Conservation (phyloP, 2,329 filamentous ascomycete genomes). For the Triangularia setosa region DNA sequence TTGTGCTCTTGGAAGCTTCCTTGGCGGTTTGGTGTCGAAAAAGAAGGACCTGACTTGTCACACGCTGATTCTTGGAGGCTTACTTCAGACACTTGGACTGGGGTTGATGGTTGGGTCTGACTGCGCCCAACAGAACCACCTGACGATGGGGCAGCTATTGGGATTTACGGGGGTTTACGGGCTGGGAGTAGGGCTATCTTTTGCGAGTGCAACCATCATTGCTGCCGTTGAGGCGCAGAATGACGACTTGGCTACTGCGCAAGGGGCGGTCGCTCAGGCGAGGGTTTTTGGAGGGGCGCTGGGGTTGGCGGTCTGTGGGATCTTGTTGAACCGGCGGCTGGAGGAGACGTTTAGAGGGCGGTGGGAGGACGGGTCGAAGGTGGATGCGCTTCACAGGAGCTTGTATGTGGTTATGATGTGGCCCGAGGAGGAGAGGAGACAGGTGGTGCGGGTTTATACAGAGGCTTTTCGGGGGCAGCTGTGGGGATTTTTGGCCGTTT, state of each 20-base stretch:
- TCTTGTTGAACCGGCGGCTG: conserved; percentile 51
- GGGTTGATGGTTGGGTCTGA: conserved; percentile 41
- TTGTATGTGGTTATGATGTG: conserved; percentile 16
- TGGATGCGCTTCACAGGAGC: conserved; percentile 19
- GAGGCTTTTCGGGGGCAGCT: conserved; percentile 22
- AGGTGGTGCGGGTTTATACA: conserved; percentile 19
- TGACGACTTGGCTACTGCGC: conserved; percentile 52
- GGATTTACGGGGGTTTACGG: conserved; percentile 55
- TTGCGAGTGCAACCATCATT: conserved; percentile 55
- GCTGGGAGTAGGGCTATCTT: conserved; percentile 55
- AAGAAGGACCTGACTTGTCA: conserved; percentile 51
- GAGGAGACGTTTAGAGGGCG: conserved; percentile 10
- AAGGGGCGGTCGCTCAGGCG: conserved; percentile 57
- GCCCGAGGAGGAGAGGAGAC: background rate
- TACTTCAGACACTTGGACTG: conserved; percentile 50
- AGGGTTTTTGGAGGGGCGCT: conserved; percentile 58
- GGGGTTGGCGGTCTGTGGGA: conserved; percentile 56
- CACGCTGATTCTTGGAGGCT: conserved; percentile 46
- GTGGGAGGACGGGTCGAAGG: background rate
- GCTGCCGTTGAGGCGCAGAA: conserved; percentile 49
- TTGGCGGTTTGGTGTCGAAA: conserved; percentile 51
- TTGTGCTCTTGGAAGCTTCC: conserved; percentile 53
- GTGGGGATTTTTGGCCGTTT: conserved; percentile 20
- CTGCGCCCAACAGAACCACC: conserved; percentile 19
- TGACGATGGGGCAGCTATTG: conserved; percentile 14